These are phyloP conservation scores for Viola pubescens DNA, from an alignment of 441 rosid genomes.

Conservation along the genomic window DNA sequence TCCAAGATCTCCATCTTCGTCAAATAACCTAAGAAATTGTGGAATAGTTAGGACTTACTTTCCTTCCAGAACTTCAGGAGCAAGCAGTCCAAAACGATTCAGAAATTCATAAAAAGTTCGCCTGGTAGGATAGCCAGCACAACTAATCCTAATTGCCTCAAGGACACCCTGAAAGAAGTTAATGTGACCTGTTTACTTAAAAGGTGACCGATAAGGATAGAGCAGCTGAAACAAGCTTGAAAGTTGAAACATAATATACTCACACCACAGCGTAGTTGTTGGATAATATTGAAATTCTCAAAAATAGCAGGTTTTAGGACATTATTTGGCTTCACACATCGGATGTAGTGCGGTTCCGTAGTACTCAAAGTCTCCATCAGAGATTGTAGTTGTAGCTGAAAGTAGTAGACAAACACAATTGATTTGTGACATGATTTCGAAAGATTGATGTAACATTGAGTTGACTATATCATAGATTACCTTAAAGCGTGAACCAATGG, in stretches of 20 bases:
- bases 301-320: constrained; percentile 87
- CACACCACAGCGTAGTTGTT: constrained; percentile 93
- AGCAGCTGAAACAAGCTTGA: background rate
- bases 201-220: background rate
- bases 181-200: constrained; percentile 4
- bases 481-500: constrained; percentile 93
- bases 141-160: constrained; percentile 96
- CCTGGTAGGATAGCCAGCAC: constrained; percentile 97
- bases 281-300: constrained; percentile 78
- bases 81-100: constrained; percentile 85
- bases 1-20: background rate
- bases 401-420: constrained; percentile 5
- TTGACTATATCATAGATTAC: constrained; percentile 23
- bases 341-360: constrained; percentile 93
- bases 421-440: background rate
- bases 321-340: constrained; percentile 96
- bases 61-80: constrained; percentile 86
- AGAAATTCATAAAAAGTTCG: constrained; percentile 89
- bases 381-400: constrained; percentile 90
- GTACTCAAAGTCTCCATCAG: constrained; percentile 84
- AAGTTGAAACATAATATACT: constrained; percentile 32
- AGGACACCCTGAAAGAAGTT: constrained; percentile 66
- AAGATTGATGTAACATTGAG: too few relatives aligned
- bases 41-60: constrained; percentile 47
- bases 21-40: constrained; percentile 5